phyloP scores from a whole-genome alignment of 2,329 filamentous ascomycete species.

The Bipolaris zeicola region DNA sequence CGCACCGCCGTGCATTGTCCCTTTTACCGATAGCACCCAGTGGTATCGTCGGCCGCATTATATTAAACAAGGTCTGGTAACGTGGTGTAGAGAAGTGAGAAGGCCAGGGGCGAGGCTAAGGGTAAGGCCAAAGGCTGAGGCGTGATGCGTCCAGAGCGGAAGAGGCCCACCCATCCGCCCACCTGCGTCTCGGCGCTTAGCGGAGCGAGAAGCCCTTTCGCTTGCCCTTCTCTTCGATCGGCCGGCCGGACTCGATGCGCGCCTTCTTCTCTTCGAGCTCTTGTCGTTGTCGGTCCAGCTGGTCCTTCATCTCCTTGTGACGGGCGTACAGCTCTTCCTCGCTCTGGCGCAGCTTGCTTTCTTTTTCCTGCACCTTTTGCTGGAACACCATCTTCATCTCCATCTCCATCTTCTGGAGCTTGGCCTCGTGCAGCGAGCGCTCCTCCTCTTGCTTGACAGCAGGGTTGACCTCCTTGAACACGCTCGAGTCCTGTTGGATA shows the following conservation, averaged over 20 bases:
- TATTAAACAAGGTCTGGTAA: conserved; percentile 51
- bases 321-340: conserved; percentile 98
- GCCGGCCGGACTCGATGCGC: conserved; percentile 91
- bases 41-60: conserved; percentile 48
- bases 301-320: conserved; percentile 99
- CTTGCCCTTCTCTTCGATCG: conserved; percentile 97
- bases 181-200: conserved; percentile 55
- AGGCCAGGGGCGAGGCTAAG: conserved; percentile 4
- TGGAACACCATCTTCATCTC: conserved; percentile 99
- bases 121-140: conserved; percentile 32
- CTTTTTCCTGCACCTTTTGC: conserved; percentile 99
- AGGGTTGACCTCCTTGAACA: conserved; percentile 99
- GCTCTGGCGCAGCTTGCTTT: conserved; percentile 99
- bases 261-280: conserved; percentile 99
- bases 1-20: conserved; percentile 45
- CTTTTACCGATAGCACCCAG: conserved; percentile 48
- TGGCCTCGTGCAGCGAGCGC: conserved; percentile 96
- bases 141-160: conserved; percentile 29
- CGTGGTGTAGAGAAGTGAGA: conserved; percentile 45
- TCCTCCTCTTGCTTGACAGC: conserved; percentile 99
- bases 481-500: conserved; percentile 95
- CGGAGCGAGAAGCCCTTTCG: conserved; percentile 99
- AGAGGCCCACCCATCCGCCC: conserved; percentile 16
- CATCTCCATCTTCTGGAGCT: conserved; percentile 99
- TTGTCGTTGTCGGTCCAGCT: conserved; percentile 89